Conservation (phyloP, 2,329 filamentous ascomycete genomes). For the Pestalotiopsis sp. region DNA sequence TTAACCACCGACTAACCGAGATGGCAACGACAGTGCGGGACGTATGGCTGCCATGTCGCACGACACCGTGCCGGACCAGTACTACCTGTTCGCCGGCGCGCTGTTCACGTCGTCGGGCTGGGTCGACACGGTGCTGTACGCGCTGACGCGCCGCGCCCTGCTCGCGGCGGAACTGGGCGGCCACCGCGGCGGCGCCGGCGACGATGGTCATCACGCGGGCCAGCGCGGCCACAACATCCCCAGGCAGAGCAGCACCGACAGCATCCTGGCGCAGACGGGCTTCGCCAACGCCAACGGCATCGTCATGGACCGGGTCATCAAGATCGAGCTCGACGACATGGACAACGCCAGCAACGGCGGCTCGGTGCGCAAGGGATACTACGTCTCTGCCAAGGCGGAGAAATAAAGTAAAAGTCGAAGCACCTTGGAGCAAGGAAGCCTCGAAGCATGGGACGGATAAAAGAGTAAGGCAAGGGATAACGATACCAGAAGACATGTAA, state of each 20-base stretch:
- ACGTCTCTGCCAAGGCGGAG: constrained; percentile 8
- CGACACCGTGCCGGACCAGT: constrained; percentile 35
- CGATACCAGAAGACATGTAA: neutral
- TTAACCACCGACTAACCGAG: neutral
- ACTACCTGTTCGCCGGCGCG: constrained; percentile 33
- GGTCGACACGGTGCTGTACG: constrained; percentile 44
- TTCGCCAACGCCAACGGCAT: constrained; percentile 21
- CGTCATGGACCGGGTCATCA: constrained; percentile 27
- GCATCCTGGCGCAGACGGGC: constrained; percentile 21
- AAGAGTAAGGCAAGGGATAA: neutral
- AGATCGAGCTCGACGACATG: constrained; percentile 26
- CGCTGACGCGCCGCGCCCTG: constrained; percentile 41
- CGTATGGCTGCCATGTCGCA: constrained; percentile 52
- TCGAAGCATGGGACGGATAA: neutral
- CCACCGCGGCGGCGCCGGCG: constrained; percentile 5
- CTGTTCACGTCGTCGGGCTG: constrained; percentile 42
- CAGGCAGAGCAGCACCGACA: constrained; percentile 25
- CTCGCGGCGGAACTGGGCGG: constrained; percentile 26
- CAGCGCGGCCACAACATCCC: constrained; percentile 15
- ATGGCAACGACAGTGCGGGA: constrained; percentile 33
- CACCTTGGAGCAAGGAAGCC: no score
- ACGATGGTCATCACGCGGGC: neutral
- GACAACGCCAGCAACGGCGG: constrained; percentile 14
- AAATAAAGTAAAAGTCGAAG: no score
- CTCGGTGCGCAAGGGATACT: neutral